Evolutionary conservation across 2,329 filamentous ascomycete genomes (phyloP).

Genomic region (Leptodontidium sp.): DNA sequence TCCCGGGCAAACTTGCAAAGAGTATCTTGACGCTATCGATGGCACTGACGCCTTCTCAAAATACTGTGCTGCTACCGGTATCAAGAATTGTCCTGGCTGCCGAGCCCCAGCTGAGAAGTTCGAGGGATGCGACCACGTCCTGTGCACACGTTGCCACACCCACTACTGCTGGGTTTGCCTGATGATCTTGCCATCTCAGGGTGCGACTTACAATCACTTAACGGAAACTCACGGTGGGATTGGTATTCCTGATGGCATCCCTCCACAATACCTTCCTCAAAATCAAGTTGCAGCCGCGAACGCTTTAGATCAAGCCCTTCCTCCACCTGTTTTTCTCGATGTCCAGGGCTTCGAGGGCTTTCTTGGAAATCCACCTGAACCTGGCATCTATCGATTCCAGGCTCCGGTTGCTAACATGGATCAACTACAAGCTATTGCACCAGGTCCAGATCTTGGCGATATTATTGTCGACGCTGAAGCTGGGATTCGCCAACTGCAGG

Average conservation of each 20-base stretch:
- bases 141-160: background rate
- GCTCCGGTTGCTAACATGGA: background rate
- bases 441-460: too few relatives aligned
- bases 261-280: too few relatives aligned
- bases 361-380: too few relatives aligned
- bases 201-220: constrained; percentile 36
- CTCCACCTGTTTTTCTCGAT: too few relatives aligned
- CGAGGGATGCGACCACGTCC: constrained; percentile 22
- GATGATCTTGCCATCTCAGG: background rate
- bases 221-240: constrained; percentile 28
- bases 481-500: too few relatives aligned
- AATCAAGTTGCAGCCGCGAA: too few relatives aligned
- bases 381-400: background rate
- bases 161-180: constrained; percentile 24
- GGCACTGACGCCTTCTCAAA: background rate
- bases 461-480: too few relatives aligned
- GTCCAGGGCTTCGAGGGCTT: too few relatives aligned
- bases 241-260: constrained; percentile 5
- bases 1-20: background rate
- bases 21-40: background rate
- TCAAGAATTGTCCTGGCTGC: constrained; percentile 45
- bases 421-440: background rate
- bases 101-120: constrained; percentile 36
- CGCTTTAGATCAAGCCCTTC: too few relatives aligned
- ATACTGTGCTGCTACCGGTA: background rate